phyloP scores from a whole-genome alignment of 2,329 filamentous ascomycete genomes.

The Aspergillus quadricinctus region DNA sequence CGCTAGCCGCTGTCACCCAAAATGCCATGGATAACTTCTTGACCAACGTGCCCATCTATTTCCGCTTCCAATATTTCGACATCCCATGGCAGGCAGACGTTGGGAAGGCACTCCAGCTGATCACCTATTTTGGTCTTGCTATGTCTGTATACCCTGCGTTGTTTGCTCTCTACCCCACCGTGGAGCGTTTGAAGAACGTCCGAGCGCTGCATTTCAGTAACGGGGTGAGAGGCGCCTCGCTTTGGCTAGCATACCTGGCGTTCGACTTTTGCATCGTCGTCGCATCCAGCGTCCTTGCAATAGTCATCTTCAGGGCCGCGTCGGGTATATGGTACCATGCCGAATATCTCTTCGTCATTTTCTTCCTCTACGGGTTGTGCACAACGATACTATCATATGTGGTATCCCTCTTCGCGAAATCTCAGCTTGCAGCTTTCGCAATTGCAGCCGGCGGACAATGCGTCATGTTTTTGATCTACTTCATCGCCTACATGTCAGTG shows the following conservation, averaged over 20 bases:
- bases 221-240: slow-evolving; percentile 72
- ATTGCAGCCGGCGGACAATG: slow-evolving; percentile 75
- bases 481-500: slow-evolving; percentile 67
- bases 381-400: slow-evolving; percentile 74
- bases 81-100: slow-evolving; percentile 64
- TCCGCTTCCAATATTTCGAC: slow-evolving; percentile 71
- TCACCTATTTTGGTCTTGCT: slow-evolving; percentile 76
- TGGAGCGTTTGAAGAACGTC: slow-evolving; percentile 73
- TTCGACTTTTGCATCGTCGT: slow-evolving; percentile 79
- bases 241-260: slow-evolving; percentile 77
- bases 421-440: slow-evolving; percentile 79
- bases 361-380: slow-evolving; percentile 75
- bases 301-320: slow-evolving; percentile 63
- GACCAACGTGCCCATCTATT: slow-evolving; percentile 64
- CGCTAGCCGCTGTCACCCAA: slow-evolving; percentile 49
- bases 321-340: slow-evolving; percentile 68
- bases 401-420: slow-evolving; percentile 72
- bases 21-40: slow-evolving; percentile 65
- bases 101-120: slow-evolving; percentile 71
- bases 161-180: slow-evolving; percentile 83
- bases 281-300: slow-evolving; percentile 59
- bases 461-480: slow-evolving; percentile 64
- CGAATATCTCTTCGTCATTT: slow-evolving; percentile 75
- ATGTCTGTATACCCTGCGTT: slow-evolving; percentile 78
- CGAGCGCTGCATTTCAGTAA: slow-evolving; percentile 87